Conservation (phyloP, 768 basidiomycete genomes). For the Termitomyces sp. region DNA sequence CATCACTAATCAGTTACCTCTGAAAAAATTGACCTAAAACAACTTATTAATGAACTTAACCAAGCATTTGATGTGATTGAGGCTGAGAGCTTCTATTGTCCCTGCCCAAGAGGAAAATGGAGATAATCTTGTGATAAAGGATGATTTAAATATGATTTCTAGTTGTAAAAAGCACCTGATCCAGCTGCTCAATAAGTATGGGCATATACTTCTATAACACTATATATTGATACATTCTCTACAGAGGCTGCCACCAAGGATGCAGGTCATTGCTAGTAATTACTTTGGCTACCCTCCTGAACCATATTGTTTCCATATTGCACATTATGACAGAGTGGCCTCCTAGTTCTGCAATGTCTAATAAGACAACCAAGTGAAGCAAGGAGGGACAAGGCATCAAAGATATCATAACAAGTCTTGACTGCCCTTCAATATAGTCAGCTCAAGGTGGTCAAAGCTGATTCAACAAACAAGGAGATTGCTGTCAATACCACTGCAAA, state of each 20-base stretch:
- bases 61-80: background rate
- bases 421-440: background rate
- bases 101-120: background rate
- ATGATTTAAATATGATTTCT: background rate
- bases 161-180: background rate
- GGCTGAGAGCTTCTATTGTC: no score
- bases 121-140: background rate
- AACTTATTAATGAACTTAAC: background rate
- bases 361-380: background rate
- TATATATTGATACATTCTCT: background rate
- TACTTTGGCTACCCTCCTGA: background rate
- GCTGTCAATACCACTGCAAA: background rate
- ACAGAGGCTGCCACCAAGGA: background rate
- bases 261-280: background rate
- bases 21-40: background rate
- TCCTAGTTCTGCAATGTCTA: background rate
- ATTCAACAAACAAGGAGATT: background rate
- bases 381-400: background rate
- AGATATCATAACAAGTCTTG: background rate
- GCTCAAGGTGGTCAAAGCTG: background rate
- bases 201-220: fast-evolving
- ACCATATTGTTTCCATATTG: background rate
- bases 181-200: background rate
- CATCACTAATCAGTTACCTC: background rate
- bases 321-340: background rate